Evolutionary conservation across 352 stramenopile species (phyloP).

Genomic region (Globisporangium irregulare): DNA sequence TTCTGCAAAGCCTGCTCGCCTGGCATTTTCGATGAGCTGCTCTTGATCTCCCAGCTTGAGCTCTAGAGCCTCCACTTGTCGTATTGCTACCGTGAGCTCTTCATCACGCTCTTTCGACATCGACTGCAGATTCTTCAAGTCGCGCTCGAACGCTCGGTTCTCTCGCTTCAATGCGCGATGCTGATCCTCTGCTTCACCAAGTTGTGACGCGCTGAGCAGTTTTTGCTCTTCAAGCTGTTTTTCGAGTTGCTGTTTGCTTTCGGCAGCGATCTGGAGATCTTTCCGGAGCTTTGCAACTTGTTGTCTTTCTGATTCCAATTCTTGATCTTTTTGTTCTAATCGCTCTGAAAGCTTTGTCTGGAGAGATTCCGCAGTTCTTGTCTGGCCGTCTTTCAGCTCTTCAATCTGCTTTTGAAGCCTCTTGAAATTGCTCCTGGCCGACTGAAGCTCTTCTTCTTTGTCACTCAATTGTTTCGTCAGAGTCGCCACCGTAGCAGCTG

Average conservation of each 20-base stretch:
- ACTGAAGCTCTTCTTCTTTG: slow-evolving; percentile 13
- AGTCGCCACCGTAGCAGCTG: slow-evolving; percentile 20
- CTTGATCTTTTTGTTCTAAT: slow-evolving; percentile 22
- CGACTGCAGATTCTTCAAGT: slow-evolving; percentile 51
- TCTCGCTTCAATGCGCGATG: slow-evolving; percentile 53
- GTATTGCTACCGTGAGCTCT: slow-evolving; percentile 31
- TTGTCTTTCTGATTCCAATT: slow-evolving; percentile 21
- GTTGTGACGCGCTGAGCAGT: slow-evolving; percentile 14
- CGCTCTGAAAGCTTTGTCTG: slow-evolving; percentile 14
- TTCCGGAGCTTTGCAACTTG: slow-evolving; percentile 22
- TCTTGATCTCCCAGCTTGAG: slow-evolving; percentile 31
- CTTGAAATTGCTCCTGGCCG: neutral
- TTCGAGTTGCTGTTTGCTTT: slow-evolving; percentile 23
- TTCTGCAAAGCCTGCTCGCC: slow-evolving; percentile 35
- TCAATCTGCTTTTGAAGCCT: slow-evolving; percentile 6
- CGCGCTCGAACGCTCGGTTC: slow-evolving; percentile 51
- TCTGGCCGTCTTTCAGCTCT: neutral
- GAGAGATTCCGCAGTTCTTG: slow-evolving; percentile 12
- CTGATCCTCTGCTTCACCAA: slow-evolving; percentile 53
- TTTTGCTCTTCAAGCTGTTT: slow-evolving; percentile 25
- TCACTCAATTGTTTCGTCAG: slow-evolving; percentile 13
- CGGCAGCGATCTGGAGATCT: slow-evolving; percentile 15
- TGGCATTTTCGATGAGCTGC: slow-evolving; percentile 35
- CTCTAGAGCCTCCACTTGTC: slow-evolving; percentile 33
- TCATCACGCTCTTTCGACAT: slow-evolving; percentile 53